phyloP scores from a whole-genome alignment of 2,329 filamentous ascomycete species.

The Epichloe bromicola region DNA sequence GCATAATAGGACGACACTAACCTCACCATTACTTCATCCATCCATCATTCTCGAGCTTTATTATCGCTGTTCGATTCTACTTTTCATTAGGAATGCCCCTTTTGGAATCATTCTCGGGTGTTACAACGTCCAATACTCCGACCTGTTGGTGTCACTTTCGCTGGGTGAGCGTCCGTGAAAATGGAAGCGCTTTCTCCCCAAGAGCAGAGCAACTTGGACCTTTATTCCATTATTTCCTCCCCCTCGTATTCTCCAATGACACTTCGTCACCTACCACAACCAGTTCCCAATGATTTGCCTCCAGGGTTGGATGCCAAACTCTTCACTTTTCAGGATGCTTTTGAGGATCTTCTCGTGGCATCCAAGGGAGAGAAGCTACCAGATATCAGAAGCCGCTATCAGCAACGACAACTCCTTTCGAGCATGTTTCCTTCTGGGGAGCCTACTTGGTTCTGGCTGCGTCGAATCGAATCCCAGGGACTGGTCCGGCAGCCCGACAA shows the following conservation, averaged over 20 bases:
- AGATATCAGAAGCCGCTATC: slow-evolving; percentile 23
- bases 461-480: slow-evolving; percentile 23
- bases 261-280: slow-evolving; percentile 33
- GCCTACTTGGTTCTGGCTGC: slow-evolving; percentile 29
- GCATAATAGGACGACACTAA: too few relatives aligned
- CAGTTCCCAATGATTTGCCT: slow-evolving; percentile 31
- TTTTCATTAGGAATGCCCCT: too few relatives aligned
- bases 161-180: background rate
- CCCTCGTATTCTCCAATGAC: slow-evolving; percentile 18
- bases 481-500: slow-evolving; percentile 22
- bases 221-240: slow-evolving; percentile 13
- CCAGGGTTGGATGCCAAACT: slow-evolving; percentile 20
- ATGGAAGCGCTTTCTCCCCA: background rate
- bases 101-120: too few relatives aligned
- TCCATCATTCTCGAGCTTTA: too few relatives aligned
- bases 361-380: slow-evolving; percentile 29
- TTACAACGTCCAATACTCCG: too few relatives aligned
- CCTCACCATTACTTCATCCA: too few relatives aligned
- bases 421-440: slow-evolving; percentile 27
- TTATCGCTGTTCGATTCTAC: too few relatives aligned
- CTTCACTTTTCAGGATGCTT: slow-evolving; percentile 44
- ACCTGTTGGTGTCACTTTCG: too few relatives aligned
- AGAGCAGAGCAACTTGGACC: slow-evolving; percentile 5
- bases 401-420: slow-evolving; percentile 23
- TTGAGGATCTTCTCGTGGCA: slow-evolving; percentile 42